Evolutionary conservation across 2,329 filamentous ascomycete species (phyloP), one percentile per base, ranked within the genome.

Genomic region (Talaromyces sp.): DNA sequence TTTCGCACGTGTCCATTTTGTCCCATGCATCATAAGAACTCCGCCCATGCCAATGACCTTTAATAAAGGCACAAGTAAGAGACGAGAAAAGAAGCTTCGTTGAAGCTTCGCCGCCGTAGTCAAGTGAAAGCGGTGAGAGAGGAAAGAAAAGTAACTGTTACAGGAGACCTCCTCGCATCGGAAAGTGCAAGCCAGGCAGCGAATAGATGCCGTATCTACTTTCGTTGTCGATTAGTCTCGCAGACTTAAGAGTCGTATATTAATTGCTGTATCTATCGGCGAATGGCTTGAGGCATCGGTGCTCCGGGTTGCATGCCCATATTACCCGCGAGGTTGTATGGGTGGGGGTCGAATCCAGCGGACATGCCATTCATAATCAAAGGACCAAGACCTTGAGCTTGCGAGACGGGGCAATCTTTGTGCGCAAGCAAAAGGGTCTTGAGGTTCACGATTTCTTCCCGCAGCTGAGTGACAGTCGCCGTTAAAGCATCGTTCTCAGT

Each of bases 391-490:
- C 90, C 90, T 77, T 97, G 93, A 54, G 92, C 89, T 75, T 96
- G 91, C 3, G 93, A 93, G 8, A 98, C 90, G 0, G 94, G 92
- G 71, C 95, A 98, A 76, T 98, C 94, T 76, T 98, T 98, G 79
- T 99, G 95, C 0, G 93, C 93, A 24, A 98, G 84, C 2, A 99
- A 83, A 0, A 98, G 82, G 0, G 93, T 97, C 82, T 97, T 98
- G 48, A 99, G 84, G 68, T 94, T 96, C 57, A 98, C 92, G 66
- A 98, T 91, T 75, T 99, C 95, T 74, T 98, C 94, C 33, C 93
- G 86, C 6, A 98, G 82, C 70, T 91, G 88, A 1, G 90, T 90
- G 65, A 98, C 93, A 68, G 95, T 94, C 3, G 88, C 84, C 19
- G 89, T 91, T 39, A 99, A 84, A 1, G 88, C 88, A 73, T 99